These are phyloP conservation scores for Triglochin maritima DNA, from an alignment of 106 monocot species.

Conservation along the genomic window DNA sequence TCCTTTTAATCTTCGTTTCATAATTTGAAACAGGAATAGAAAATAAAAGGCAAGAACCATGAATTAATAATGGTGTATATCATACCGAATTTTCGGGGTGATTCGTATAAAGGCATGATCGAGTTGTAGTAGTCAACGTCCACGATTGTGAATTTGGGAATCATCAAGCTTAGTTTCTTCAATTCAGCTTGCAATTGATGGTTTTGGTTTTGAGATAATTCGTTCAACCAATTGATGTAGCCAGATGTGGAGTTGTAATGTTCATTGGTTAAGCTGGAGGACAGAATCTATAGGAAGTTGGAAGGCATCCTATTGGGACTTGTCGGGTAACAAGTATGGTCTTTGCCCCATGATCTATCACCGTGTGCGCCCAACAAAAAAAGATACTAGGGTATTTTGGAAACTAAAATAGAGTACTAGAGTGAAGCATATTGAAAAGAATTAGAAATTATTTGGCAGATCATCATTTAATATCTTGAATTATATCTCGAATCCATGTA, in stretches of 20 bases:
- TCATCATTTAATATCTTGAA: no score
- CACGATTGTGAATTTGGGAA: conserved; percentile 21
- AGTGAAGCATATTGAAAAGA: no score
- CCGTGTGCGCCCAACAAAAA: no score
- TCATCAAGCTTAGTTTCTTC: conserved; percentile 2
- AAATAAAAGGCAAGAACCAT: neutral
- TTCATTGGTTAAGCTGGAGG: neutral
- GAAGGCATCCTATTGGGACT: conserved; percentile 32
- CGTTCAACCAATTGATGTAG: conserved; percentile 26
- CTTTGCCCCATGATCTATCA: conserved; percentile 28
- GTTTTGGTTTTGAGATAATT: conserved; percentile 27
- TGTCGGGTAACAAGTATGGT: conserved; percentile 30
- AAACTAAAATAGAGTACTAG: no score
- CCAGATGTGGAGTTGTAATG: conserved; percentile 19
- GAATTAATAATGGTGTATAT: neutral
- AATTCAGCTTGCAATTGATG: conserved; percentile 10
- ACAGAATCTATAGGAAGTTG: conserved; percentile 12
- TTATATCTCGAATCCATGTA: no score
- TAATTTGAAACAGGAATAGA: no score
- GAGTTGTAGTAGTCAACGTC: conserved; percentile 33
- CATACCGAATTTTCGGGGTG: conserved; percentile 16
- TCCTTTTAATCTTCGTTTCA: no score
- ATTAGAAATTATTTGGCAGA: no score
- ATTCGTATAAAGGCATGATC: conserved; percentile 7
- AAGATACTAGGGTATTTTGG: no score